Conservation (phyloP, 768 basidiomycete genomes). For the Albatrellus ellisii region DNA sequence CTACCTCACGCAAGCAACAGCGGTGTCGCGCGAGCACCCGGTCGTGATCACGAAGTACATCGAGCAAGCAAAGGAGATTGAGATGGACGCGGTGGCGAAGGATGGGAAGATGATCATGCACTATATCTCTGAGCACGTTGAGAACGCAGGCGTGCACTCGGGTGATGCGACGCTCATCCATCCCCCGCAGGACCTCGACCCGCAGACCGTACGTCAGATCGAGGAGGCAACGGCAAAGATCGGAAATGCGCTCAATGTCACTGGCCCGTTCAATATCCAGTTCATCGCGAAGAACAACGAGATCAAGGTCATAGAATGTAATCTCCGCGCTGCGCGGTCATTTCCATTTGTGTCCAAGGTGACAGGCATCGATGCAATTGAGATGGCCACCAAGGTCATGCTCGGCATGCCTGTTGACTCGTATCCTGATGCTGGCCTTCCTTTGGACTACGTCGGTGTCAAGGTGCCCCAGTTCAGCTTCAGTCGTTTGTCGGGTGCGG, state of each 20-base stretch:
- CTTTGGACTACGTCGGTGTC: conserved; percentile 91
- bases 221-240: conserved; percentile 97
- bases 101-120: conserved; percentile 99
- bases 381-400: conserved; percentile 99
- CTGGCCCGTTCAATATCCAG: conserved; percentile 98
- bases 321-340: conserved; percentile 91
- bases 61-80: conserved; percentile 99
- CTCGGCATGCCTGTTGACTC: conserved; percentile 77
- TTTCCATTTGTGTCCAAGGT: conserved; percentile 99
- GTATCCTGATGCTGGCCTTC: conserved; percentile 82
- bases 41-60: conserved; percentile 99
- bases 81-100: conserved; percentile 98
- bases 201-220: conserved; percentile 90
- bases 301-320: conserved; percentile 99
- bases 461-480: conserved; percentile 99
- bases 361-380: conserved; percentile 94
- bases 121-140: conserved; percentile 98
- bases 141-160: conserved; percentile 98
- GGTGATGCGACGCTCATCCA: conserved; percentile 97
- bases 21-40: conserved; percentile 91
- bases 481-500: conserved; percentile 90
- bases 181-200: conserved; percentile 96
- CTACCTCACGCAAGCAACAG: conserved; percentile 90
- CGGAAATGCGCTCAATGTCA: conserved; percentile 93
- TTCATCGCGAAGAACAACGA: conserved; percentile 99